These are phyloP conservation scores for Chrysanthemum lavandulifolium DNA, from an alignment of 129 eudicot genomes.

Conservation along the genomic window DNA sequence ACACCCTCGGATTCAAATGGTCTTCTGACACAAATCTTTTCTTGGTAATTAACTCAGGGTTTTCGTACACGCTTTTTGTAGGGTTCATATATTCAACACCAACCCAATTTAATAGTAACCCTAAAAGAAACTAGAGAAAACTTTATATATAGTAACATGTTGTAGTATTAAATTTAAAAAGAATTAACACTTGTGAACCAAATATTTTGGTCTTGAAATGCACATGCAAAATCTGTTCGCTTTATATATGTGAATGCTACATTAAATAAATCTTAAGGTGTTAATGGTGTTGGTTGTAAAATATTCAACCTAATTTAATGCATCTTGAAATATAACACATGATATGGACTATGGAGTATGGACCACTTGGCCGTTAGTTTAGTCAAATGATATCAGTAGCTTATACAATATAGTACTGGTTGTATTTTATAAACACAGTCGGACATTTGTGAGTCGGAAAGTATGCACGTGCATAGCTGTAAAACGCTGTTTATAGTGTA, in stretches of 20 bases:
- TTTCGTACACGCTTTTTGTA: conserved; percentile 38
- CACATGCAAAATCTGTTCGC: not conserved
- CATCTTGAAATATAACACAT: too few species aligned
- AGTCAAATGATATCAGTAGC: too few species aligned
- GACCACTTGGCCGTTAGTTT: too few species aligned
- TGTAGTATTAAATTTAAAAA: not conserved
- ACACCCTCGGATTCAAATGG: conserved; percentile 35
- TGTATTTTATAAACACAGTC: too few species aligned
- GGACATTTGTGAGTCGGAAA: too few species aligned
- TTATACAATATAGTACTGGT: too few species aligned
- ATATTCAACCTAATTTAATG: too few species aligned
- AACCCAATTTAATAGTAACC: conserved; percentile 12
- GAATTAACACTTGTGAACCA: not conserved
- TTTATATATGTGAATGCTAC: not conserved
- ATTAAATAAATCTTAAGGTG: not conserved
- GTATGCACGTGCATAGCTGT: too few species aligned
- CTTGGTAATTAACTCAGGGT: conserved; percentile 26
- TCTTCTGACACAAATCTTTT: conserved; percentile 29
- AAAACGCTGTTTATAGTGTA: too few species aligned
- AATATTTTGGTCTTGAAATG: not conserved
- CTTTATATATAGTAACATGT: too few species aligned
- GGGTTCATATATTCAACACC: not conserved
- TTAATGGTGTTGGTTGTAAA: too few species aligned
- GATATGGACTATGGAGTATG: too few species aligned
- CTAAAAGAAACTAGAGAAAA: not conserved